phyloP scores from a whole-genome alignment of 352 stramenopile species.

The Pythium guiyangense region DNA sequence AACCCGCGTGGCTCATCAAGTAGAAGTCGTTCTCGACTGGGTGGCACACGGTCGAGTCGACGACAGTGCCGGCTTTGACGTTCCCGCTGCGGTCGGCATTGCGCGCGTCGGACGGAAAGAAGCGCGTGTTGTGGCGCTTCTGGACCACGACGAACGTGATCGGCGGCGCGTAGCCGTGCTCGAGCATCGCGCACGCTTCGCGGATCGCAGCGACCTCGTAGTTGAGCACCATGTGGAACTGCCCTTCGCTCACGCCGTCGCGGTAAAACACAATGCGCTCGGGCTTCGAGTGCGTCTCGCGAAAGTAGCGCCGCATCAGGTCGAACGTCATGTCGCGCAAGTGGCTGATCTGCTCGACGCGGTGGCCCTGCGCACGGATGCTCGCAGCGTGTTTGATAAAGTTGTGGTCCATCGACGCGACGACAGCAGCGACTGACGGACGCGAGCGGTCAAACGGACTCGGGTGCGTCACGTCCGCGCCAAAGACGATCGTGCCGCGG shows the following conservation, averaged over 20 bases:
- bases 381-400: slow-evolving; percentile 63
- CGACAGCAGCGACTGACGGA: slow-evolving; percentile 77
- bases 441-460: slow-evolving; percentile 64
- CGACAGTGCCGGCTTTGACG: slow-evolving; percentile 65
- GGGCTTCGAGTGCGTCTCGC: slow-evolving; percentile 45
- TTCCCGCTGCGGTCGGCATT: slow-evolving; percentile 66
- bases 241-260: slow-evolving; percentile 85
- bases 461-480: slow-evolving; percentile 81
- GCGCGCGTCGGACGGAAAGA: slow-evolving; percentile 45
- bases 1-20: slow-evolving; percentile 76
- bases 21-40: slow-evolving; percentile 87
- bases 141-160: slow-evolving; percentile 89
- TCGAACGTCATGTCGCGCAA: slow-evolving; percentile 61
- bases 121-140: slow-evolving; percentile 84
- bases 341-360: slow-evolving; percentile 73
- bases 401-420: slow-evolving; percentile 72
- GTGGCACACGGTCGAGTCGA: slow-evolving; percentile 85
- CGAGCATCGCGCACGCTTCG: slow-evolving; percentile 54
- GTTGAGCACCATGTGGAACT: slow-evolving; percentile 83
- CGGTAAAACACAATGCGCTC: slow-evolving; percentile 82
- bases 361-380: slow-evolving; percentile 69
- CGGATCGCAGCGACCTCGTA: slow-evolving; percentile 75
- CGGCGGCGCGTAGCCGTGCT: slow-evolving; percentile 50
- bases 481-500: slow-evolving; percentile 71
- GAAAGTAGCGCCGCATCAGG: slow-evolving; percentile 73